Percentiles rank a stretch among this genome's conserved stretches.
Conservation (phyloP, 371 early-diverging fungal genomes). For the Dichotomocladium elegans region DNA sequence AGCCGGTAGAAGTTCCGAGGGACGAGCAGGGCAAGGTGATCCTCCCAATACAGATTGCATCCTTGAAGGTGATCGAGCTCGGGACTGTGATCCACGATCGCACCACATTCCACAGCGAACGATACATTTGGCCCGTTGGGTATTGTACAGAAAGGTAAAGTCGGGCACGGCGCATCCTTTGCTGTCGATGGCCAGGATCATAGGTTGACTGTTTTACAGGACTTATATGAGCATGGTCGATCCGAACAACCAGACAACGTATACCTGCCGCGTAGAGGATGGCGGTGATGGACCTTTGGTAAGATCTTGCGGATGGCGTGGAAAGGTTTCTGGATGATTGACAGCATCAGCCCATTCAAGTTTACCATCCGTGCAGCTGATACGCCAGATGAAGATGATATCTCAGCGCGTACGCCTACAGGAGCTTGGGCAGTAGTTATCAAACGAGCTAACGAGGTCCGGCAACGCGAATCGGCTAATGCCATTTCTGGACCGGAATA, state of each 20-base stretch:
- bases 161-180: too few relatives aligned
- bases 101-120: constrained; percentile 56
- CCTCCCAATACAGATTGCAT: constrained; percentile 70
- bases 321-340: neutral
- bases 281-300: constrained; percentile 74
- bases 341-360: constrained; percentile 16
- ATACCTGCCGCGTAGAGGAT: constrained; percentile 76
- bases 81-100: constrained; percentile 72
- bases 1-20: constrained; percentile 40
- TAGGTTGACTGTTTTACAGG: constrained; percentile 19
- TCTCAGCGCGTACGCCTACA: constrained; percentile 73
- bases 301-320: too few relatives aligned
- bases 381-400: constrained; percentile 47
- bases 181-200: neutral
- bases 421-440: constrained; percentile 86
- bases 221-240: constrained; percentile 75
- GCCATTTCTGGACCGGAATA: constrained; percentile 90
- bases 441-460: constrained; percentile 69
- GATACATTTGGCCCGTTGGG: constrained; percentile 25
- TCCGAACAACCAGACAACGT: constrained; percentile 54
- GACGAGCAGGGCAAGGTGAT: constrained; percentile 65
- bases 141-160: constrained; percentile 18
- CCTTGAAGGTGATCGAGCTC: constrained; percentile 62
- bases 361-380: constrained; percentile 78
- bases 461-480: constrained; percentile 69